Evolutionary conservation across 148 eudicot genomes (phyloP), one percentile per base, ranked within the genome.

Genomic region (Amaranthus hypochondriacus): DNA sequence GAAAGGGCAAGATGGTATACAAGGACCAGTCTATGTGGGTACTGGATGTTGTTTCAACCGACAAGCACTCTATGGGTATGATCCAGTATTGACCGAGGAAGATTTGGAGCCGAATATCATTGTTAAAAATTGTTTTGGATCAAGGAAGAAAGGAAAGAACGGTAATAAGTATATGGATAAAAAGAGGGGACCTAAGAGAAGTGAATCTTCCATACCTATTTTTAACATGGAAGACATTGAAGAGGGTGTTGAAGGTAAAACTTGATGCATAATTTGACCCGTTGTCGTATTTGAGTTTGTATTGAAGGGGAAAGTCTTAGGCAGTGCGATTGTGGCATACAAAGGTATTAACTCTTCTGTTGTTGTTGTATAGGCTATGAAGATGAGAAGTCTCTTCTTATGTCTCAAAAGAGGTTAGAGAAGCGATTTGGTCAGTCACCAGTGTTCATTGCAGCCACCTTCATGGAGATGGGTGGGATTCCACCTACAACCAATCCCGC

Each of bases 401-500:
- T 94, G 92, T 94, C 98, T 74, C 96, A 94, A 70, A 94, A 87
- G 87, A 90, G 93, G 83, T 86, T 94, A 65, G 98, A 94, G 83
- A 94, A 94, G 84, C 86, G 98, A 57, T 94, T 94, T 81, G 98
- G 97, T 83, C 98, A 94, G 83, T 94, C 98, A 21, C 90, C 98
- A 0, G 98, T 94, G 71, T 91, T 94, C 76, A 87, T 94, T 79
- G 91, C 98, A 70, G 97, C 98, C 50, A 93, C 98, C 42, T 91
- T 93, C 79, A 89, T 89, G 96, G 98, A 94, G 77, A 80, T 71
- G 76, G 98, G 98, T 0, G 98, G 98, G 71, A 91, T 94, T 80
- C 98, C 98, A 21, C 91, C 90, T 46, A 69, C 97, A 48, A 91
- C 97, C 56, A 94, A 91, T 84, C 88, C 97, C 15, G 93, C 95